These are phyloP conservation scores for Penicillium freii DNA, from an alignment of 2,329 filamentous ascomycete species.

Conservation along the genomic window DNA sequence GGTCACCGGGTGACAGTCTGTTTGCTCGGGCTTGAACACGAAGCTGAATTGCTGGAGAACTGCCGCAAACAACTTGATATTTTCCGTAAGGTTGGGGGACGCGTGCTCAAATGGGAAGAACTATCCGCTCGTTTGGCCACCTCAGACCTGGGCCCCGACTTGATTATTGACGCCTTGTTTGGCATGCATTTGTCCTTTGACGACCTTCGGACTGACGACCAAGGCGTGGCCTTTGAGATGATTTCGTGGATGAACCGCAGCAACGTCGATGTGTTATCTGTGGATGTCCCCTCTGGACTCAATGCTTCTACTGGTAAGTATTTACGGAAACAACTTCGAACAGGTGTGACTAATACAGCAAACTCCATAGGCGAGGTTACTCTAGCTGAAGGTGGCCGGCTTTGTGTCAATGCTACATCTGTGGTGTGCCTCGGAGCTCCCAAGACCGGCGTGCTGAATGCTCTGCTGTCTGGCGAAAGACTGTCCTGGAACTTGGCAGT, in stretches of 20 bases:
- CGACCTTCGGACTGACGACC: conserved; percentile 77
- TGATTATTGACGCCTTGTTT: conserved; percentile 86
- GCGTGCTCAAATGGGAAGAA: conserved; percentile 62
- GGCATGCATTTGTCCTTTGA: conserved; percentile 86
- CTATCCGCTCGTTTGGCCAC: conserved; percentile 50
- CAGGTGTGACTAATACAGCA: conserved; percentile 16
- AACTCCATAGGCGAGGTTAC: conserved; percentile 49
- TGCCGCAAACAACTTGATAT: conserved; percentile 78
- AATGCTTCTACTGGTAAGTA: conserved; percentile 71
- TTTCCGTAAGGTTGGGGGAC: conserved; percentile 78
- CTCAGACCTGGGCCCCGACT: conserved; percentile 66
- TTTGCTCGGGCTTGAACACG: conserved; percentile 79
- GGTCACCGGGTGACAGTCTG: conserved; percentile 78
- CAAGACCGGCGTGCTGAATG: conserved; percentile 77
- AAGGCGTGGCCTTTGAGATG: conserved; percentile 80
- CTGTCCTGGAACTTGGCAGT: conserved; percentile 72
- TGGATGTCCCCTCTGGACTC: conserved; percentile 89
- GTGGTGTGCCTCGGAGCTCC: conserved; percentile 85
- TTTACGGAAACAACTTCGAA: conserved; percentile 22
- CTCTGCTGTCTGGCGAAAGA: conserved; percentile 62
- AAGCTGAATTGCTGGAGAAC: conserved; percentile 75
- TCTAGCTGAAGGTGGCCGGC: conserved; percentile 67
- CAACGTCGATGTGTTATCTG: conserved; percentile 75
- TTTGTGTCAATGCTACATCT: conserved; percentile 78
- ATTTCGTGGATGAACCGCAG: conserved; percentile 93